These are phyloP conservation scores for Dioszegia hungarica DNA, from an alignment of 768 basidiomycete genomes.

Conservation along the genomic window DNA sequence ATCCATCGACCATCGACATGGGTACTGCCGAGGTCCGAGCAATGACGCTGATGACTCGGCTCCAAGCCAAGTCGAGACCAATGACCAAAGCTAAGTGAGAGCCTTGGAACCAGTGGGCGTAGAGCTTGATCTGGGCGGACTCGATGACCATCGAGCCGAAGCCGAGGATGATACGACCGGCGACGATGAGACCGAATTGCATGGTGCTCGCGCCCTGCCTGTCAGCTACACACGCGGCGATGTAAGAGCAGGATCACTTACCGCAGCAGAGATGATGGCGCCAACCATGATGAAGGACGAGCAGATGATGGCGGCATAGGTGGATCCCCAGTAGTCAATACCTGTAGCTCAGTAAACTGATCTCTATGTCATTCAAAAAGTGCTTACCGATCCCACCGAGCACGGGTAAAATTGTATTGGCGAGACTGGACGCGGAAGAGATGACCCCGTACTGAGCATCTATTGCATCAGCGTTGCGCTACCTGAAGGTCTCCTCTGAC, in stretches of 20 bases:
- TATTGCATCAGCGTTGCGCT: background rate
- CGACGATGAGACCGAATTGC: slow-evolving; percentile 17
- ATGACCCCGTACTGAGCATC: slow-evolving; percentile 36
- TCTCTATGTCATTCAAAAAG: background rate
- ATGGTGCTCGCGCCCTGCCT: slow-evolving; percentile 5
- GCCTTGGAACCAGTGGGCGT: slow-evolving; percentile 39
- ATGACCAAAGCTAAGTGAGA: slow-evolving; percentile 23
- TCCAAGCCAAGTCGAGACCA: slow-evolving; percentile 38
- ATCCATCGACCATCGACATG: slow-evolving; percentile 32
- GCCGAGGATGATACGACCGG: slow-evolving; percentile 40
- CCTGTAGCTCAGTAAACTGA: slow-evolving; percentile 2
- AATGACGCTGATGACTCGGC: slow-evolving; percentile 22
- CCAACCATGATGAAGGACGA: slow-evolving; percentile 36
- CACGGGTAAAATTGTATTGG: slow-evolving; percentile 42
- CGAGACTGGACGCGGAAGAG: slow-evolving; percentile 29
- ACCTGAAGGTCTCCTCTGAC: background rate
- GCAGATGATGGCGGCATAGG: slow-evolving; percentile 29
- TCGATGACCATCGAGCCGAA: slow-evolving; percentile 41
- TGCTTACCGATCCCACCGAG: slow-evolving; percentile 26
- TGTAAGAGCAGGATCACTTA: slow-evolving; percentile 3
- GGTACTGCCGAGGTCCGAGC: slow-evolving; percentile 31
- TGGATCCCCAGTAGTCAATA: slow-evolving; percentile 41
- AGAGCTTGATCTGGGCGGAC: slow-evolving; percentile 30
- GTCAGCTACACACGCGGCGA: background rate
- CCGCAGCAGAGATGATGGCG: slow-evolving; percentile 19